These are phyloP conservation scores for Batrachochytrium dendrobatidis DNA, from an alignment of 371 early-diverging fungal species.

Conservation along the genomic window DNA sequence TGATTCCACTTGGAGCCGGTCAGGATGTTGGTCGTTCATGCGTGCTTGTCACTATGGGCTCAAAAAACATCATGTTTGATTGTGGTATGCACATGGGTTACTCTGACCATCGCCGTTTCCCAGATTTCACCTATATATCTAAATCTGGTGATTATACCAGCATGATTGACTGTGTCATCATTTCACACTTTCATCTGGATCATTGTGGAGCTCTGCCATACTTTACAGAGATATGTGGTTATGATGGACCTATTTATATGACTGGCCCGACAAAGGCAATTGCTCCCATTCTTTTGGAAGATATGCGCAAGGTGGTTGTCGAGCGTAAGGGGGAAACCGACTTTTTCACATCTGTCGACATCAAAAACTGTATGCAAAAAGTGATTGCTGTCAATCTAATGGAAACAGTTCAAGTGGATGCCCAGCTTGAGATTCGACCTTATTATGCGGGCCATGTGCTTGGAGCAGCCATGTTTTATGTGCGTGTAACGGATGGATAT, in stretches of 20 bases:
- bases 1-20: conserved; percentile 46
- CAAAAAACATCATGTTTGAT: conserved; percentile 96
- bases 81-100: conserved; percentile 99
- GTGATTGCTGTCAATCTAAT: conserved; percentile 83
- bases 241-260: conserved; percentile 98
- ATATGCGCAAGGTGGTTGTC: conserved; percentile 88
- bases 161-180: conserved; percentile 87
- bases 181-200: conserved; percentile 99
- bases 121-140: conserved; percentile 94
- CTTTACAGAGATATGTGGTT: conserved; percentile 78
- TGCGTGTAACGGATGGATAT: conserved; percentile 63
- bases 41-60: conserved; percentile 88
- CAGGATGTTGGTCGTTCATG: conserved; percentile 99
- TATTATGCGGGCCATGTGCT: conserved; percentile 99
- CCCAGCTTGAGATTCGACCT: conserved; percentile 84
- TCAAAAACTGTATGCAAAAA: conserved; percentile 77
- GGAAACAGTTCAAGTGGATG: conserved; percentile 82
- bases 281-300: conserved; percentile 94
- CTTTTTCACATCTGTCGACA: conserved; percentile 69
- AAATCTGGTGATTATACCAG: conserved; percentile 75
- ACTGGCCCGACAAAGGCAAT: conserved; percentile 99
- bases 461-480: conserved; percentile 99
- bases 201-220: conserved; percentile 99
- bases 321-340: conserved; percentile 80
- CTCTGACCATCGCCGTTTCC: conserved; percentile 91